A percentile compares a stretch with the other conserved stretches of the same genome.
These are phyloP conservation scores for Boletus tomentosulus DNA, from an alignment of 768 basidiomycete genomes.

Conservation along the genomic window DNA sequence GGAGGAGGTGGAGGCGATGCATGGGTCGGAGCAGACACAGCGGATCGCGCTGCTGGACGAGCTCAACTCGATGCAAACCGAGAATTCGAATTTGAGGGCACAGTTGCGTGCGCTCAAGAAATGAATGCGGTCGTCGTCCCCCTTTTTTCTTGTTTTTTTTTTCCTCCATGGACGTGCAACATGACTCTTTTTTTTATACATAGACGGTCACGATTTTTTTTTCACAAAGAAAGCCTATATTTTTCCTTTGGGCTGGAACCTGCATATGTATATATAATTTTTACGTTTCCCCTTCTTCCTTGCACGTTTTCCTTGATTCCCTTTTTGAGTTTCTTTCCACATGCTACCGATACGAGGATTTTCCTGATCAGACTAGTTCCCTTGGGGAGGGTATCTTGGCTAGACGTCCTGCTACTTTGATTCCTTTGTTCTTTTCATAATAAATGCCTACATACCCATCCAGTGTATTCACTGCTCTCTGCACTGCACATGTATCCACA, in stretches of 20 bases:
- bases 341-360: not conserved
- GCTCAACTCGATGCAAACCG: slow-evolving; percentile 76
- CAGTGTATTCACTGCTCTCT: slow-evolving; percentile 16
- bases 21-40: slow-evolving; percentile 72
- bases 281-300: not conserved
- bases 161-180: not conserved
- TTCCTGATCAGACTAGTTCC: not conserved
- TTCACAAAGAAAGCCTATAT: not conserved
- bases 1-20: slow-evolving; percentile 67
- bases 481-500: slow-evolving; percentile 20
- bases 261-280: not conserved
- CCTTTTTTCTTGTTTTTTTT: not conserved
- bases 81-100: slow-evolving; percentile 65
- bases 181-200: not conserved
- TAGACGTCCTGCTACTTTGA: slow-evolving; percentile 1
- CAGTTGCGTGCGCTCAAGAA: slow-evolving; percentile 61
- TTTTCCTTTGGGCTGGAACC: not conserved
- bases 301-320: not conserved
- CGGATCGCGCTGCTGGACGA: slow-evolving; percentile 84
- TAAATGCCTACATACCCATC: slow-evolving; percentile 5
- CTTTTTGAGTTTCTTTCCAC: not conserved
- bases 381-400: not conserved
- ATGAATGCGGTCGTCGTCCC: slow-evolving; percentile 1
- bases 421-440: not conserved
- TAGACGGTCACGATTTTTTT: not conserved